Evolutionary conservation across 129 eudicot genomes (phyloP).

Genomic region (Pittosporum tobira): DNA sequence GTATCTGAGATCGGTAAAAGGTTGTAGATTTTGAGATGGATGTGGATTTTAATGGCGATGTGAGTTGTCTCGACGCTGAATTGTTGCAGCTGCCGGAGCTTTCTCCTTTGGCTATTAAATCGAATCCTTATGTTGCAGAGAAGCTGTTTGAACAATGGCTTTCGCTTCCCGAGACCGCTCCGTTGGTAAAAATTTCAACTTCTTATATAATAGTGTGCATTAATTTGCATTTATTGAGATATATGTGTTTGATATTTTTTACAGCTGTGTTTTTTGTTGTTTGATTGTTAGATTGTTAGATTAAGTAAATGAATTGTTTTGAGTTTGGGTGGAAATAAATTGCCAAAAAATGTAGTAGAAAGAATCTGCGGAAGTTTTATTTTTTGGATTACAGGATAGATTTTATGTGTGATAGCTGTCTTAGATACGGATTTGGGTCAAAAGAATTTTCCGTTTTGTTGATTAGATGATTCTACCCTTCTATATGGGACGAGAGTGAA

Average conservation of each 20-base stretch:
- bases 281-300: too few relatives aligned
- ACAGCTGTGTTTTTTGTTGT: too few relatives aligned
- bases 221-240: neutral
- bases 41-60: conserved; percentile 65
- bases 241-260: conserved; percentile 2
- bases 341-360: neutral
- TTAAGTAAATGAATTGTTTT: conserved; percentile 7
- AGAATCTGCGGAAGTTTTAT: neutral
- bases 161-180: conserved; percentile 72
- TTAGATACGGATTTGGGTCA: too few relatives aligned
- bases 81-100: conserved; percentile 78
- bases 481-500: too few relatives aligned
- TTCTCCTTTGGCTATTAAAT: conserved; percentile 64
- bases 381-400: too few relatives aligned
- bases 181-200: conserved; percentile 34
- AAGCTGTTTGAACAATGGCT: conserved; percentile 90
- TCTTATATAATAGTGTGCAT: neutral
- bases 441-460: too few relatives aligned
- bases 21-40: conserved; percentile 47
- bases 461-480: too few relatives aligned
- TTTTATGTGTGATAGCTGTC: too few relatives aligned
- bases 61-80: conserved; percentile 66
- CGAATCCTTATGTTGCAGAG: conserved; percentile 75
- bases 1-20: neutral
- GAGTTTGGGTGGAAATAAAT: conserved; percentile 2